Base-by-base conservation (phyloP, 1,284 basidiomycete genomes). In the Boletus semigastroideus region DNA sequence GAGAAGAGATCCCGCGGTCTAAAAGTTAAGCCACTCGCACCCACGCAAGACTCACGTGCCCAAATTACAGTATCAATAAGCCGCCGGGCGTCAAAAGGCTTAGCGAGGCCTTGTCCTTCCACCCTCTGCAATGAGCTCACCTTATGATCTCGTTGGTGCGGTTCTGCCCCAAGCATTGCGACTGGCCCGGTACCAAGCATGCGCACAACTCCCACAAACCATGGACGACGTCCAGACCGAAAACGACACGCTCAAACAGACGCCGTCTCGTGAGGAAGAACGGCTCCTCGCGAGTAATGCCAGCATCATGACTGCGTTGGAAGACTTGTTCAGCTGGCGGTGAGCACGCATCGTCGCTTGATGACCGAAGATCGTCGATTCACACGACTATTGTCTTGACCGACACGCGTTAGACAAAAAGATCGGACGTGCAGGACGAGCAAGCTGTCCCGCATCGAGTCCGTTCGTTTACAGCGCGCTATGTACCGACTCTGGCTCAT, bases 301-400 rank as follows among this genome's bases (percentile, higher is more conserved):
- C 7, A 47, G 27, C 16, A 45, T 63, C n/a, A 61, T 66, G 16
- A 52, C 48, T 16, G 36, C 51, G 2, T 46, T 72, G 17, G 71
- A 73, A 54, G 58, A 68, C 48, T 6, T 72, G 8, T 72, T 71
- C 52, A 72, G 68, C 49, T 53, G 54, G 31, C 65, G 64, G 71
- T 52, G 30, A 36, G 38, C 8, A 11, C 28, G 31, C 13, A 13
- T 33, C 5, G 20, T 5, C 22, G 14, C 14, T 14, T 33, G 12
- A 8, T 14, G 16, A n/a, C 3, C n/a, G n/a, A n/a, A n/a, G n/a
- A n/a, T n/a, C n/a, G n/a, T n/a, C n/a, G n/a, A n/a, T n/a, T n/a
- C n/a, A n/a, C n/a, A n/a, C 34, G n/a, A 16, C 11, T 13, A 9
- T 17, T 13, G 5, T 6, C 13, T 36, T 17, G n/a, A 11, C 3